A percentile compares a stretch with the other conserved stretches of the same genome.
These are phyloP conservation scores for Vanrija sp. DNA, from an alignment of 1,284 basidiomycete species.

Conservation along the genomic window DNA sequence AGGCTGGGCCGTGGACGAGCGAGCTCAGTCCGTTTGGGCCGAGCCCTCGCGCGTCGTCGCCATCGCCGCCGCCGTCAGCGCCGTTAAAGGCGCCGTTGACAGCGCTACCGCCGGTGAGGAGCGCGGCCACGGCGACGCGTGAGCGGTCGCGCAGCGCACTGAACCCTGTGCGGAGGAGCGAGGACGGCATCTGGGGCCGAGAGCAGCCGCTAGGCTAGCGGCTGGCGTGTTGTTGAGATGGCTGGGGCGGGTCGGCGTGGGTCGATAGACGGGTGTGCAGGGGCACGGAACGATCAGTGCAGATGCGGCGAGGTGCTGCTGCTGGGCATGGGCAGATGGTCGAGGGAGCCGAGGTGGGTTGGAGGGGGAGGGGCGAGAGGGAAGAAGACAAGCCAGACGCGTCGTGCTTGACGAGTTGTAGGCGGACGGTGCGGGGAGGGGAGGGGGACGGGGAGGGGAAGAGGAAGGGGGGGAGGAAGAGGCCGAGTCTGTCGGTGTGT, in stretches of 20 bases:
- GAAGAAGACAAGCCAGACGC: too few species aligned
- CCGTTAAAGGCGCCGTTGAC: neutral
- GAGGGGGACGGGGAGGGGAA: neutral
- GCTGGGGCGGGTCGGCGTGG: neutral
- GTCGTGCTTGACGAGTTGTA: too few species aligned
- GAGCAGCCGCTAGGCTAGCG: slow-evolving; percentile 3
- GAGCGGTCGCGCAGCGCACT: slow-evolving; percentile 18
- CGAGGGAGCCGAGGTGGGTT: too few species aligned
- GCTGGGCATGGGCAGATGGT: too few species aligned
- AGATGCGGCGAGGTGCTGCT: too few species aligned
- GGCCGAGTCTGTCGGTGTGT: too few species aligned
- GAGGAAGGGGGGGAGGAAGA: neutral
- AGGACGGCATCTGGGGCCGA: slow-evolving; percentile 17
- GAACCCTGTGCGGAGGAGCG: slow-evolving; percentile 16
- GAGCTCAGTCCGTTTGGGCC: neutral
- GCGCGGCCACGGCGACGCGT: slow-evolving; percentile 14
- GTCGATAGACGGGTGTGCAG: neutral
- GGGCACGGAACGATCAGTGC: neutral
- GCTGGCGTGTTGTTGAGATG: neutral
- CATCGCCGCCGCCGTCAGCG: slow-evolving; percentile 4
- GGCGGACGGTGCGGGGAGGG: too few species aligned
- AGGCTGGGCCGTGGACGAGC: neutral
- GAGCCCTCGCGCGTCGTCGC: slow-evolving; percentile 1
- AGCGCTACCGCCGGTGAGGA: slow-evolving; percentile 6
- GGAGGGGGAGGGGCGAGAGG: too few species aligned